Evolutionary conservation across 495 filamentous ascomycete genomes (phyloP).

Genomic region (Aspergillus affinis): DNA sequence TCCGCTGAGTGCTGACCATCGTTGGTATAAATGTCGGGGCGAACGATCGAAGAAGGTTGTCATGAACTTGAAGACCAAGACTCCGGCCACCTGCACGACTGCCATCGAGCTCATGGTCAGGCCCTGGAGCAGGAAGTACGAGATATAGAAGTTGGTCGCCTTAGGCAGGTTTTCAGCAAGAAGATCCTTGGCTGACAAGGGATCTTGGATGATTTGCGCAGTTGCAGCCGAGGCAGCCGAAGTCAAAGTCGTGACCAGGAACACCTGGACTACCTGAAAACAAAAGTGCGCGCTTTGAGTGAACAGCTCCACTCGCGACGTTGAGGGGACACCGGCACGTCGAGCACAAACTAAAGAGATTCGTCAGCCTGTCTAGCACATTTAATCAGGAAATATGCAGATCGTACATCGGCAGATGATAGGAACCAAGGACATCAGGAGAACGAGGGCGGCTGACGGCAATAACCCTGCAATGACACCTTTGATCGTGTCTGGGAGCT

Average conservation of each 20-base stretch:
- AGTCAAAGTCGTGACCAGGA: constrained; percentile 76
- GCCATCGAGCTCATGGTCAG: constrained; percentile 68
- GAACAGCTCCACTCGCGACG: constrained; percentile 75
- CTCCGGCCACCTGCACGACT: constrained; percentile 71
- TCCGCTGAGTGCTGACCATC: constrained; percentile 60
- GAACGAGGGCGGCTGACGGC: constrained; percentile 70
- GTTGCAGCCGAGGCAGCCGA: constrained; percentile 71
- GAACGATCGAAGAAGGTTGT: constrained; percentile 64
- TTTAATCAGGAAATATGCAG: constrained; percentile 1
- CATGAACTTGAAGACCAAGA: constrained; percentile 70
- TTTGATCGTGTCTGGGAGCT: constrained; percentile 67
- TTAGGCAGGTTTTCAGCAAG: constrained; percentile 74
- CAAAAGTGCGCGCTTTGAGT: constrained; percentile 87
- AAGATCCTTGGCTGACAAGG: constrained; percentile 58
- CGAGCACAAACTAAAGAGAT: constrained; percentile 59
- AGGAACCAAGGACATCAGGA: constrained; percentile 85
- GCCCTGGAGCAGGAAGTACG: constrained; percentile 88
- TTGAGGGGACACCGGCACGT: constrained; percentile 72
- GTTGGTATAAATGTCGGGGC: constrained; percentile 62
- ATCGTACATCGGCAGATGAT: constrained; percentile 71
- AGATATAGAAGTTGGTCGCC: constrained; percentile 86
- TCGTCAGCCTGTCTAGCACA: constrained; percentile 10
- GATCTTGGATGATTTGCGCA: constrained; percentile 61
- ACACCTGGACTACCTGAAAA: constrained; percentile 91
- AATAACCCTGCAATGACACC: constrained; percentile 79